Evolutionary conservation across 2,329 filamentous ascomycete species (phyloP), one percentile per base, ranked within the genome.

Genomic region (Colletotrichum chlorophyti): DNA sequence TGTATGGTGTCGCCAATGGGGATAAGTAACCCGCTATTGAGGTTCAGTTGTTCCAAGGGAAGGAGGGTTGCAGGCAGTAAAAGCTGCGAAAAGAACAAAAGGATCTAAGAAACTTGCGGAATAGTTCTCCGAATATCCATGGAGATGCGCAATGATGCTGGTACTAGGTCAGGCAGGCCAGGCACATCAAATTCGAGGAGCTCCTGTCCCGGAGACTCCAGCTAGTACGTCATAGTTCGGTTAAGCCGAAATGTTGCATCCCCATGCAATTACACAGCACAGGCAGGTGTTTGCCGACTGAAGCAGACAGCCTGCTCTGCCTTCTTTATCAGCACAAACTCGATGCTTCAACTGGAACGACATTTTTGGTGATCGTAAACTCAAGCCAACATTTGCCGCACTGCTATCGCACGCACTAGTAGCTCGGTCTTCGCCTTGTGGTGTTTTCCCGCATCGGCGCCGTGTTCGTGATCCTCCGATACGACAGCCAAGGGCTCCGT

Each of bases 81-180:
- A 31, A 21, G 37, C 11, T 38, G 50, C 31, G 43, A 14, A 29
- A 41, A 19, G n/a, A n/a, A n/a, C n/a, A 42, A 37, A 50, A 45
- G 12, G 24, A 37, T 21, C 38, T 26, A 27, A 27, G 23, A 42
- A 40, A 41, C 35, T 37, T 26, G 53, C 53, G 53, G 46, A 19
- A 58, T 42, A 42, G 53, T 41, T 60, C 46, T 40, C 47, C 46
- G 37, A 47, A 42, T 41, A 43, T 57, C n/a, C n/a, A n/a, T n/a
- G n/a, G n/a, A n/a, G n/a, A 46, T 60, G 57, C 43, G 38, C 45
- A 50, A 57, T 60, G 57, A 60, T 60, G 45, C 43, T 45, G 26
- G 51, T 40, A 57, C 57, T 57, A 58, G 21, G 45, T 58, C 47
- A 40, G n/a, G n/a, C n/a, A n/a, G 47, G 45, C 29, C 46, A 60